These are phyloP conservation scores for Trichoderma harzianum DNA, from an alignment of 2,329 filamentous ascomycete species.

Conservation along the genomic window DNA sequence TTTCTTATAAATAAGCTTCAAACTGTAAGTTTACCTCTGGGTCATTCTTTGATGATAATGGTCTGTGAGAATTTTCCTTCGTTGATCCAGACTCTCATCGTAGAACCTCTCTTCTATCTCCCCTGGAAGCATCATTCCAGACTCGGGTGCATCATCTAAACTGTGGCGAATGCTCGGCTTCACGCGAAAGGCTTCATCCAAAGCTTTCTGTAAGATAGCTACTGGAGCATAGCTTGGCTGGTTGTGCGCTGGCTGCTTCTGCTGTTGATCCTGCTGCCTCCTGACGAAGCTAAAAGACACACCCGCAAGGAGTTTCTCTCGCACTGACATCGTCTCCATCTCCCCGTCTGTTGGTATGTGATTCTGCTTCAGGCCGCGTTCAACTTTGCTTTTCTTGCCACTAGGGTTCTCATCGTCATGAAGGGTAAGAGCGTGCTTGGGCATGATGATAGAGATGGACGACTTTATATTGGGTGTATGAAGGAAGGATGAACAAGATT, in stretches of 20 bases:
- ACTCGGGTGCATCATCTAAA: neutral
- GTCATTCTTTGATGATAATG: neutral
- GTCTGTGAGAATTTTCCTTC: neutral
- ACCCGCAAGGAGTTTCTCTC: slow-evolving; percentile 1
- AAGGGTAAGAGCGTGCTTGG: neutral
- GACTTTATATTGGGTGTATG: neutral
- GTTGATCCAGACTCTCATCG: neutral
- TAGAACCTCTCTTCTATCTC: neutral
- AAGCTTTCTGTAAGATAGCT: neutral
- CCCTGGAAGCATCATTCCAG: neutral
- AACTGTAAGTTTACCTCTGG: neutral
- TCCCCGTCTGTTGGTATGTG: neutral
- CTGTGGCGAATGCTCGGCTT: neutral
- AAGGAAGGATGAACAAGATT: neutral
- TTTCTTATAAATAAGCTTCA: neutral
- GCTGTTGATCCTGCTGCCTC: neutral
- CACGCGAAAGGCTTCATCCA: neutral
- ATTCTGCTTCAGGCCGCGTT: no score
- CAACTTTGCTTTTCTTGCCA: neutral
- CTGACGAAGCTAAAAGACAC: neutral
- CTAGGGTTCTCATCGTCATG: neutral
- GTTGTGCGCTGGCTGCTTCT: neutral
- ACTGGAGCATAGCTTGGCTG: neutral
- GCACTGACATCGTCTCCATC: neutral
- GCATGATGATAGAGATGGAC: neutral